phyloP scores from a whole-genome alignment of 2,329 filamentous ascomycete species.

The Eutypella sp. region DNA sequence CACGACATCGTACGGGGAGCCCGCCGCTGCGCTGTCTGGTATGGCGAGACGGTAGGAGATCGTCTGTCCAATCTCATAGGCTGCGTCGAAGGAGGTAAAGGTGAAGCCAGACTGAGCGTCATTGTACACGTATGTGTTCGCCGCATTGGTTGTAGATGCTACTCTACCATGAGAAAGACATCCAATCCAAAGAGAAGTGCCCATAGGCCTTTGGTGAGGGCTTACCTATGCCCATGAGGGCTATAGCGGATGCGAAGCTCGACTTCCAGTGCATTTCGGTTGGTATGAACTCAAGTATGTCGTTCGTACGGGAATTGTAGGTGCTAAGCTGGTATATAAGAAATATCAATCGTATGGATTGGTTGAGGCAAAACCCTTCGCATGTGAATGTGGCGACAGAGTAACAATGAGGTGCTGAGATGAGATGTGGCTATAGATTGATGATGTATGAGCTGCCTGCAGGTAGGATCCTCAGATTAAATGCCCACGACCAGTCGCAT shows the following conservation, averaged over 20 bases:
- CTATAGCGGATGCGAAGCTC: constrained; percentile 14
- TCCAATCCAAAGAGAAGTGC: not conserved
- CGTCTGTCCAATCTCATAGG: constrained; percentile 19
- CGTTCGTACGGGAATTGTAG: not conserved
- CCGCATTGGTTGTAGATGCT: constrained; percentile 10
- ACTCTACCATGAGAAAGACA: not conserved
- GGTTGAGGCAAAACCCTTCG: not conserved
- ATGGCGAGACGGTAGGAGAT: constrained; percentile 32
- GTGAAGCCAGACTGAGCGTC: constrained; percentile 27
- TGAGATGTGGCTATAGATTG: not conserved
- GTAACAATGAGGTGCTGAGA: not conserved
- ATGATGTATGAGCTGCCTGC: not conserved
- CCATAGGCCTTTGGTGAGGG: not conserved
- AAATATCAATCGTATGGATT: too few relatives aligned
- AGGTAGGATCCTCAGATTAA: not conserved
- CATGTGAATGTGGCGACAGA: not conserved
- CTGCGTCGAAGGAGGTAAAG: constrained; percentile 21
- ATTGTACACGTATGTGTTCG: constrained; percentile 18
- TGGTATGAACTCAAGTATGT: not conserved
- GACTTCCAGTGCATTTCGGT: constrained; percentile 23
- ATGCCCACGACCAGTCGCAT: not conserved
- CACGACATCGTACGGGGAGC: constrained; percentile 33
- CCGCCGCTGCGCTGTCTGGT: constrained; percentile 24
- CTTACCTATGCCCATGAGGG: constrained; percentile 21
- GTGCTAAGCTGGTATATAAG: not conserved